Conservation (phyloP, 2,329 filamentous ascomycete genomes). For the Metarhizium robertsii region DNA sequence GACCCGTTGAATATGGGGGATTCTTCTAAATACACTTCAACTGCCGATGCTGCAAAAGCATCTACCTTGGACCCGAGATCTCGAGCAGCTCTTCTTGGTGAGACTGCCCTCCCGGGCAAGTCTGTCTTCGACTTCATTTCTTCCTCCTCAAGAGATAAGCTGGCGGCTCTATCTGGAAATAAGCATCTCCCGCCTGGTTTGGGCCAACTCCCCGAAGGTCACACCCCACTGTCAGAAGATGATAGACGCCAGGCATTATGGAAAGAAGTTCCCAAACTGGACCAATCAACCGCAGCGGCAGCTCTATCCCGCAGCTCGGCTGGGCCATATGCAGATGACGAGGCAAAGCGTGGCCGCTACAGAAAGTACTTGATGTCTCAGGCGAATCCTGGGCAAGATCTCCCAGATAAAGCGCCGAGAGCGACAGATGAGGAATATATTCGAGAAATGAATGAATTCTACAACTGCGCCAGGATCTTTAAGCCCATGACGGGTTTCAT, state of each 20-base stretch:
- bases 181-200: constrained; percentile 66
- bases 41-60: constrained; percentile 67
- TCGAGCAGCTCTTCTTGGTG: constrained; percentile 72
- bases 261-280: constrained; percentile 52
- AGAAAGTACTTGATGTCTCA: constrained; percentile 70
- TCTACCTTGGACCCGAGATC: constrained; percentile 67
- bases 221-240: constrained; percentile 48
- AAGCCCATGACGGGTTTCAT: constrained; percentile 87
- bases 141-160: constrained; percentile 62
- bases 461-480: constrained; percentile 60
- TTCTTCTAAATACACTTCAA: constrained; percentile 45
- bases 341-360: constrained; percentile 72
- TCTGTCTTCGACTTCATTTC: constrained; percentile 93
- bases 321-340: constrained; percentile 76
- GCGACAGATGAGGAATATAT: constrained; percentile 63
- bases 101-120: constrained; percentile 71
- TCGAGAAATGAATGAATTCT: constrained; percentile 71
- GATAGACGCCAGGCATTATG: constrained; percentile 51
- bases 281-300: constrained; percentile 57
- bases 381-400: constrained; percentile 31
- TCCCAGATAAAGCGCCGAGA: constrained; percentile 38
- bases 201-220: constrained; percentile 62
- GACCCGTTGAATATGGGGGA: constrained; percentile 9
- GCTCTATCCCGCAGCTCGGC: constrained; percentile 56
- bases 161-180: constrained; percentile 68